Evolutionary conservation across 108 stramenopile genomes (phyloP).

Genomic region (Cyclostephanos tholiformis): DNA sequence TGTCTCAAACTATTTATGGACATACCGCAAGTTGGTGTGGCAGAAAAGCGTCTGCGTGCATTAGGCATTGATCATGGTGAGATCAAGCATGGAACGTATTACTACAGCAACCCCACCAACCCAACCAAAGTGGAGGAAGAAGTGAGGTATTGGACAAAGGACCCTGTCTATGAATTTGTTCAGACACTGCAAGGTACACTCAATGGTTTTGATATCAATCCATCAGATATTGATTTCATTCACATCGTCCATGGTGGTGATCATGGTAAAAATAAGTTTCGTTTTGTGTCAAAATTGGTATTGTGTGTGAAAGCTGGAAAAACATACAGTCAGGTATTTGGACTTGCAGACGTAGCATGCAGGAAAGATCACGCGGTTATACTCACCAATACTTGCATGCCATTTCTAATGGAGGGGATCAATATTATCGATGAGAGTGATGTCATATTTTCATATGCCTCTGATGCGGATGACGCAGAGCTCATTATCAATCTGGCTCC

Average conservation of each 20-base stretch:
- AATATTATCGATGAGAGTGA: no score
- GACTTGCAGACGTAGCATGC: constrained; percentile 14
- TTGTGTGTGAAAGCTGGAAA: background rate
- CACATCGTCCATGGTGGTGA: constrained; percentile 22
- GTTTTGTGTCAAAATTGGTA: constrained; percentile 1
- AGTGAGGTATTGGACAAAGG: no score
- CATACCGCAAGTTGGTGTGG: background rate
- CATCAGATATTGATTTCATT: constrained; percentile 2
- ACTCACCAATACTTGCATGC: constrained; percentile 7
- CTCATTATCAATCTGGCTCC: no score
- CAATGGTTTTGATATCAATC: constrained; percentile 13
- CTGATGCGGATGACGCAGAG: no score
- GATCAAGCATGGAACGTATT: background rate
- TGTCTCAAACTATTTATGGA: background rate
- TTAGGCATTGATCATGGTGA: background rate
- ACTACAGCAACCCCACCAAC: no score
- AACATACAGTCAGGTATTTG: background rate
- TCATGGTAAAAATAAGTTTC: constrained; percentile 20
- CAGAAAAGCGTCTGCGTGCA: background rate
- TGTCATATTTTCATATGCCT: no score
- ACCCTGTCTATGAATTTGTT: no score
- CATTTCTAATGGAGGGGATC: no score
- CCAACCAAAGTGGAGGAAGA: no score
- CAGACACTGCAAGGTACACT: background rate
- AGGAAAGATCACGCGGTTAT: constrained; percentile 7